Base-by-base conservation (phyloP, 768 basidiomycete genomes). In the Auricularia heimuer region DNA sequence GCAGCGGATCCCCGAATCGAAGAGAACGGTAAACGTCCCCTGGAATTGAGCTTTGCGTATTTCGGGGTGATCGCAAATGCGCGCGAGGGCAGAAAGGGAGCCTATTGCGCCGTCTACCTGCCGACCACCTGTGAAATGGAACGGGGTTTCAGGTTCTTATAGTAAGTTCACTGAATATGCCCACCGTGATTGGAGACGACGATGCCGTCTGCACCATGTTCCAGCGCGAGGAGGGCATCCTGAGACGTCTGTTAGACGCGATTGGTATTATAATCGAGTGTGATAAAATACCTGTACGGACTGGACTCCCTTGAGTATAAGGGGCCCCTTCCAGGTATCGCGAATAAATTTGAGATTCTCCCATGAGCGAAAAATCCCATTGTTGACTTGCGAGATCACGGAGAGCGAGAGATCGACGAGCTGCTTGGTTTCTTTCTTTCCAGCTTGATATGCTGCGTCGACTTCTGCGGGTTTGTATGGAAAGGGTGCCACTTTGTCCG, bases 271-370 rank as follows among this genome's bases (percentile, higher is more conserved):
- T 29, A 29, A 29, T 29, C 21, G 14, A 18, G 0, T 56, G 54
- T 29, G 2, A 3, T 60, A 12, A 24, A 14, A 35, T 35, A 60
- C 56, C 56, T 81, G 76, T 16, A 83, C 82, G 56, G 76, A 77
- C 70, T 90, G 86, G 65, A 94, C 89, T 2, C 90, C 90, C 72
- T 93, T 93, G 61, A 92, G 76, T 18, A 92, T 74, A 62, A 93
- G 73, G 1, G 88, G 88, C 0, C 89, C 89, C 12, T 90, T 83
- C 91, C 90, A 92, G 64, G 87, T 83, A 29, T 87, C 79, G 70
- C 82, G 79, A 67, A 92, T 71, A 68, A 90, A 83, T 68, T 78
- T 79, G 65, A 92, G 71, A 63, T 92, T 84, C 63, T 90, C 82
- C 90, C 91, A 92, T 10, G 80, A 75, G 68, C 79, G 82, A 70